Conservation (phyloP, 768 basidiomycete species). For the Solioccasus polychromus region DNA sequence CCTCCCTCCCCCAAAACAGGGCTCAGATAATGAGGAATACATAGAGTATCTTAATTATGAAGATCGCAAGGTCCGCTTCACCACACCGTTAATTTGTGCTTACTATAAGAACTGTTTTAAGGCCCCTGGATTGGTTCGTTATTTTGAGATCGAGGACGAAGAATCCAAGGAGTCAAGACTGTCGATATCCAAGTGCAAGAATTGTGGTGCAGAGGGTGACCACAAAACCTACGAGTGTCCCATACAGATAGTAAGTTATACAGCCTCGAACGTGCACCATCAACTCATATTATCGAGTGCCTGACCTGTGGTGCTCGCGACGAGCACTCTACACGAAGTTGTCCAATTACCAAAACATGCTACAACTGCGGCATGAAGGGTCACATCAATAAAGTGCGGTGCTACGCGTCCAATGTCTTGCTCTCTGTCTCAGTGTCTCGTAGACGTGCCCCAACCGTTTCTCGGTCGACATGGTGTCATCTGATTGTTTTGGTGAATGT, state of each 20-base stretch:
- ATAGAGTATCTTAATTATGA: constrained; percentile 81
- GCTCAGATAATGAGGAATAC: constrained; percentile 58
- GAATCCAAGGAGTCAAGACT: constrained; percentile 39
- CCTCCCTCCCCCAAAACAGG: constrained; percentile 37
- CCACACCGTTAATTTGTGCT: not conserved
- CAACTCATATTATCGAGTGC: constrained; percentile 47
- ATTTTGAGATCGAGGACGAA: constrained; percentile 54
- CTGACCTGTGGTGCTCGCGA: constrained; percentile 77
- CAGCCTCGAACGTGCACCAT: not conserved
- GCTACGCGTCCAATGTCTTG: not conserved
- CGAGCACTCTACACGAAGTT: constrained; percentile 74
- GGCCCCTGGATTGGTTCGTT: constrained; percentile 54
- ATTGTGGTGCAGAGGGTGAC: constrained; percentile 71
- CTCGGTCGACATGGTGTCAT: constrained; percentile 15
- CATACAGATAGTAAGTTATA: constrained; percentile 60
- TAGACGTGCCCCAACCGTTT: constrained; percentile 73
- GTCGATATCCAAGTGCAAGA: constrained; percentile 63
- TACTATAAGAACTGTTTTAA: constrained; percentile 20
- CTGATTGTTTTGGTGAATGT: constrained; percentile 47
- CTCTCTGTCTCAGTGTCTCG: constrained; percentile 1
- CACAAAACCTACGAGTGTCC: constrained; percentile 69
- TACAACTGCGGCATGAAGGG: constrained; percentile 84
- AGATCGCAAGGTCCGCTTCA: constrained; percentile 48
- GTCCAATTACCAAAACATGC: constrained; percentile 79
- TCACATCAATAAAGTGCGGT: constrained; percentile 61